These are phyloP conservation scores for Phytophthora megakarya DNA, from an alignment of 352 stramenopile genomes.

Conservation along the genomic window DNA sequence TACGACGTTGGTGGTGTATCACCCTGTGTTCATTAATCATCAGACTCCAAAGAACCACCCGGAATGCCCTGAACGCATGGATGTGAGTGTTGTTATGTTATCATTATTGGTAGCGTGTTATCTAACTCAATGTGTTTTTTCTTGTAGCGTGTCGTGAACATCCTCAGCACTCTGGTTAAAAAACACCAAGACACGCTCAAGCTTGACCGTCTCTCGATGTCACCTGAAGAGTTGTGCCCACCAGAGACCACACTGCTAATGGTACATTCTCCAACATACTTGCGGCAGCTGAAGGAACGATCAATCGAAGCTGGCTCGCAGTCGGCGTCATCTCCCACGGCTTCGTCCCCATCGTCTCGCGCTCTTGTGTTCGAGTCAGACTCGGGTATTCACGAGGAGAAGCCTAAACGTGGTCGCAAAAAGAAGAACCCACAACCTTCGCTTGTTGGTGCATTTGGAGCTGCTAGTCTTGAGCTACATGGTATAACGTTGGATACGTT, in stretches of 20 bases:
- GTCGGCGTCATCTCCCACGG: conserved; percentile 38
- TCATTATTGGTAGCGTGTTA: conserved; percentile 4
- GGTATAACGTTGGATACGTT: conserved; percentile 83
- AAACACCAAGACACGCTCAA: conserved; percentile 71
- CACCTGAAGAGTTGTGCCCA: conserved; percentile 74
- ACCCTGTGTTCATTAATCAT: conserved; percentile 85
- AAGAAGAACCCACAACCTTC: conserved; percentile 46
- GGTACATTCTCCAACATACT: conserved; percentile 84
- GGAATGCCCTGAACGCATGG: conserved; percentile 81
- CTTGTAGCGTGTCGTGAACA: conserved; percentile 69
- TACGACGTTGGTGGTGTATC: conserved; percentile 80
- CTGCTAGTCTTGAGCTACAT: conserved; percentile 66
- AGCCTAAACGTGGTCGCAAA: conserved; percentile 31
- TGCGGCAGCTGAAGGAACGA: conserved; percentile 74
- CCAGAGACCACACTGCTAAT: conserved; percentile 77
- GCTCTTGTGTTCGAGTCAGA: conserved; percentile 85
- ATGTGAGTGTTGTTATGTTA: conserved; percentile 48
- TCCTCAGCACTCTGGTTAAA: conserved; percentile 62
- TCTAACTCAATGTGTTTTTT: conserved; percentile 23
- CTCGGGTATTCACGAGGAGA: conserved; percentile 58
- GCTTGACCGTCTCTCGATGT: conserved; percentile 67
- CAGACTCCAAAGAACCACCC: conserved; percentile 84
- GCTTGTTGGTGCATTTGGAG: conserved; percentile 74
- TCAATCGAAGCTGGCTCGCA: conserved; percentile 57
- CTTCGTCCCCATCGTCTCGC: conserved; percentile 40